Evolutionary conservation across 768 basidiomycete genomes (phyloP).

Genomic region (Mycena polygramma): DNA sequence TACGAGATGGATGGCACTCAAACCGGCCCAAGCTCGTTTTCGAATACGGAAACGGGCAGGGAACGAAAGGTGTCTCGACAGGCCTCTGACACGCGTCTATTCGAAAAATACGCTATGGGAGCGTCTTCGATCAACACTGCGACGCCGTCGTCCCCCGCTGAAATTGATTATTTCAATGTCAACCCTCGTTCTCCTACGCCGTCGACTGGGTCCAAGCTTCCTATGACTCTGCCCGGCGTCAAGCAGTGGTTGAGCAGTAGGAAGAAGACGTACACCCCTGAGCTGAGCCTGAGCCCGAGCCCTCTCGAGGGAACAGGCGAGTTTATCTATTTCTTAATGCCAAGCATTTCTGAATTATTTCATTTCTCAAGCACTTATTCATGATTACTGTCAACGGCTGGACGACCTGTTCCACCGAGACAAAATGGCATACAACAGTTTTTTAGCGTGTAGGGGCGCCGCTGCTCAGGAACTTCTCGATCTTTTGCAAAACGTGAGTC

Average conservation of each 20-base stretch:
- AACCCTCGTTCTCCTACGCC: constrained; percentile 54
- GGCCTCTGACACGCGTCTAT: constrained; percentile 75
- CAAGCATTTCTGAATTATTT: too few species aligned
- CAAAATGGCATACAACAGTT: constrained; percentile 9
- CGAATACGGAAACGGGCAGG: constrained; percentile 63
- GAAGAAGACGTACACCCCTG: constrained; percentile 61
- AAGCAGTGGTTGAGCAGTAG: constrained; percentile 82
- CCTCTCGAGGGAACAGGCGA: too few species aligned
- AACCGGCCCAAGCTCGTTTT: constrained; percentile 60
- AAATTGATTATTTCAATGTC: constrained; percentile 62
- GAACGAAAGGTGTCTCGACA: constrained; percentile 78
- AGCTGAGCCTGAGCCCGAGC: too few species aligned
- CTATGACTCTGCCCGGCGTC: constrained; percentile 82
- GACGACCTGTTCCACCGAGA: constrained; percentile 16
- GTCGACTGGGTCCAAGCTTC: constrained; percentile 64
- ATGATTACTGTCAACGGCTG: constrained; percentile 10
- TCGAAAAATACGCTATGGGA: constrained; percentile 61
- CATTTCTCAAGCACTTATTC: too few species aligned
- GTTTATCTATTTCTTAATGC: too few species aligned
- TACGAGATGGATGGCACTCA: constrained; percentile 64
- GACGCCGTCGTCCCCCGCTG: constrained; percentile 60
- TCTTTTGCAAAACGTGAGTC: constrained; percentile 29
- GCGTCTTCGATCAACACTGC: constrained; percentile 56
- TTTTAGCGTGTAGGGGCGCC: constrained; percentile 9
- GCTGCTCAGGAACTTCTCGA: constrained; percentile 23